Percentiles rank a stretch among this genome's conserved stretches.
Evolutionary conservation across 306 rosid genomes (phyloP).

Genomic region (Pyrus communis): DNA sequence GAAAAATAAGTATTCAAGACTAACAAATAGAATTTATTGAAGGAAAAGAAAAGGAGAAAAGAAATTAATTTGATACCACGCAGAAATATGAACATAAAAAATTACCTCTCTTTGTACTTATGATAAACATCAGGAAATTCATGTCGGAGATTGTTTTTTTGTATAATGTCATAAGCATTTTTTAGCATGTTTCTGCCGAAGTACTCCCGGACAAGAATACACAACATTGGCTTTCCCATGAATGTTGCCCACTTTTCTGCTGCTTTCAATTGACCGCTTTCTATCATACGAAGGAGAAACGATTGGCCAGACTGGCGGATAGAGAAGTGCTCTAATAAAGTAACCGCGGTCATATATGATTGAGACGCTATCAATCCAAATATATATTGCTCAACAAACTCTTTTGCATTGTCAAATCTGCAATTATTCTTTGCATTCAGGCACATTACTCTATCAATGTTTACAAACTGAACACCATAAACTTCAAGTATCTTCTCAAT

Average conservation of each 20-base stretch:
- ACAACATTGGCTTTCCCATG: constrained; percentile 75
- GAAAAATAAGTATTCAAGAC: constrained; percentile 4
- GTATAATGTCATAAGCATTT: constrained; percentile 62
- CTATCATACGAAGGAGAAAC: constrained; percentile 64
- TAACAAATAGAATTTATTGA: constrained; percentile 12
- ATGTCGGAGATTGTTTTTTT: constrained; percentile 61
- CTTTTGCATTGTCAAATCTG: constrained; percentile 42
- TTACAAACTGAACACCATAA: constrained; percentile 52
- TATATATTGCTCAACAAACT: constrained; percentile 54
- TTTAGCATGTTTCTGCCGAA: constrained; percentile 58
- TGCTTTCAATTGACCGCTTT: constrained; percentile 61
- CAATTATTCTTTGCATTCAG: constrained; percentile 30
- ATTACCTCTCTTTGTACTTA: constrained; percentile 74
- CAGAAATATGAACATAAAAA: constrained; percentile 8
- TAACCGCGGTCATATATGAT: constrained; percentile 60
- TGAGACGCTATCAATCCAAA: constrained; percentile 50
- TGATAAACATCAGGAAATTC: constrained; percentile 80
- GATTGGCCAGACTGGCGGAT: constrained; percentile 52
- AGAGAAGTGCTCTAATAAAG: constrained; percentile 73
- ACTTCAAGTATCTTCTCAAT: constrained; percentile 61
- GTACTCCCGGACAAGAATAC: constrained; percentile 58
- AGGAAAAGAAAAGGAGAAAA: background rate
- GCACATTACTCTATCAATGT: constrained; percentile 57
- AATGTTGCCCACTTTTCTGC: constrained; percentile 96
- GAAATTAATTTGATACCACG: background rate